Percentiles rank a stretch among this genome's conserved stretches.
phyloP scores from a whole-genome alignment of 176 grass and related monocot genomes.

The Canna indica region DNA sequence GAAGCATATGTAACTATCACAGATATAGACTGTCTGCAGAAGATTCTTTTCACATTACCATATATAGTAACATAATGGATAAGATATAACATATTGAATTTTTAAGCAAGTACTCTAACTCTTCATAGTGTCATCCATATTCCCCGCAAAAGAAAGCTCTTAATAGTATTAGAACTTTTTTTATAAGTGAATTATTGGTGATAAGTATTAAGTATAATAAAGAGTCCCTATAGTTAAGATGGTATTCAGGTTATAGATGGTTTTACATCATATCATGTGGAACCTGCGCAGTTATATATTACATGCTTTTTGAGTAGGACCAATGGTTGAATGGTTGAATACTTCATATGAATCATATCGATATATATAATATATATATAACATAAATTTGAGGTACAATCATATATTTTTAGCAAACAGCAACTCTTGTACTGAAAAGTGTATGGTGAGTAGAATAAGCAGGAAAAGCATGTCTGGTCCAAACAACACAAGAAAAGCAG shows the following conservation, averaged over 20 bases:
- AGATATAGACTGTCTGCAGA: not conserved
- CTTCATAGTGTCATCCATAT: too few relatives aligned
- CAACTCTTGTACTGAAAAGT: not conserved
- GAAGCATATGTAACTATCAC: not conserved
- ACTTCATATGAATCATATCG: too few relatives aligned
- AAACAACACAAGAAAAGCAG: not conserved
- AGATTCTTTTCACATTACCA: not conserved
- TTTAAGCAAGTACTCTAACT: not conserved
- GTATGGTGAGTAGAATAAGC: not conserved
- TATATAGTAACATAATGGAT: not conserved
- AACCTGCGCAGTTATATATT: not conserved
- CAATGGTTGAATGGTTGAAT: not conserved
- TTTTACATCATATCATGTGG: not conserved
- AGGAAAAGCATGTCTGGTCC: not conserved
- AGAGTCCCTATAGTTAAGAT: not conserved
- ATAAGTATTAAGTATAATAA: not conserved
- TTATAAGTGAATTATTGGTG: not conserved
- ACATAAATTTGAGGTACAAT: not conserved
- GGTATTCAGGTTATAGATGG: not conserved
- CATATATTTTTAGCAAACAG: not conserved
- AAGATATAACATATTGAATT: not conserved
- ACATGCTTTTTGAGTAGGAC: not conserved
- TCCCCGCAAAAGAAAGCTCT: too few relatives aligned
- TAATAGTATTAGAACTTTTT: not conserved
- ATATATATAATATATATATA: not conserved